Conservation (phyloP, 2,329 filamentous ascomycete species). For the Neofusicoccum umdonicola region DNA sequence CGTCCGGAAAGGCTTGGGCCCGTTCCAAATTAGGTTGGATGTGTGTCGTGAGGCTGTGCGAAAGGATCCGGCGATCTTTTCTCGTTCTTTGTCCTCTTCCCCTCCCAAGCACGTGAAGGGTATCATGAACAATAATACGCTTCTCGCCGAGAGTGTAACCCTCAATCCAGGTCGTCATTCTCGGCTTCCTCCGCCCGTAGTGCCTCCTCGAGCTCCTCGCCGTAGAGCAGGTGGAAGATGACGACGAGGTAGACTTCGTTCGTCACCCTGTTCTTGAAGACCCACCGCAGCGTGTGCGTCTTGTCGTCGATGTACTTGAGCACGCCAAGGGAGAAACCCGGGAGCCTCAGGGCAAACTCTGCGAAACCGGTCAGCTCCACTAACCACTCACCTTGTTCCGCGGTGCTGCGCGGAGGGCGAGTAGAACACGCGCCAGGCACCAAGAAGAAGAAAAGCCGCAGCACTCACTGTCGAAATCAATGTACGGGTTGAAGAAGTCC, state of each 20-base stretch:
- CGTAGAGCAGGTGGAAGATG: conserved; percentile 47
- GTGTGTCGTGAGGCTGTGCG: too few species aligned
- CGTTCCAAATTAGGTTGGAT: neutral
- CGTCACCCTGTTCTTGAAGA: conserved; percentile 43
- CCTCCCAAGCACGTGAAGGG: neutral
- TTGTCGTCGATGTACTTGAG: conserved; percentile 48
- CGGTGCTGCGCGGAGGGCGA: too few species aligned
- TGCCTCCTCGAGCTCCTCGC: conserved; percentile 39
- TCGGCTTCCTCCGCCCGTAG: conserved; percentile 27
- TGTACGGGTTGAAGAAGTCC: conserved; percentile 50
- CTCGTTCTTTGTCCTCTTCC: neutral
- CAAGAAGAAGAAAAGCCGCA: neutral
- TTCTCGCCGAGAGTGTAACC: neutral
- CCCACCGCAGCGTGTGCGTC: conserved; percentile 47
- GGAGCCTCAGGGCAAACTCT: conserved; percentile 44
- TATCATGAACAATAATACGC: neutral
- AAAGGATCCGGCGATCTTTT: neutral
- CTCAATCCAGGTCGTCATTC: neutral
- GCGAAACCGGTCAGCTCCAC: neutral
- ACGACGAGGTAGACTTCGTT: conserved; percentile 45
- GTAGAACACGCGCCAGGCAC: neutral
- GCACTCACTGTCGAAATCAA: conserved; percentile 43
- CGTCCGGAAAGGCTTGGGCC: neutral
- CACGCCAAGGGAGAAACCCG: conserved; percentile 45
- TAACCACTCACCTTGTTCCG: neutral